Percentiles rank a stretch among this genome's conserved stretches.
These are phyloP conservation scores for Kernera saxatilis DNA, from an alignment of 345 rosid species.

Conservation along the genomic window DNA sequence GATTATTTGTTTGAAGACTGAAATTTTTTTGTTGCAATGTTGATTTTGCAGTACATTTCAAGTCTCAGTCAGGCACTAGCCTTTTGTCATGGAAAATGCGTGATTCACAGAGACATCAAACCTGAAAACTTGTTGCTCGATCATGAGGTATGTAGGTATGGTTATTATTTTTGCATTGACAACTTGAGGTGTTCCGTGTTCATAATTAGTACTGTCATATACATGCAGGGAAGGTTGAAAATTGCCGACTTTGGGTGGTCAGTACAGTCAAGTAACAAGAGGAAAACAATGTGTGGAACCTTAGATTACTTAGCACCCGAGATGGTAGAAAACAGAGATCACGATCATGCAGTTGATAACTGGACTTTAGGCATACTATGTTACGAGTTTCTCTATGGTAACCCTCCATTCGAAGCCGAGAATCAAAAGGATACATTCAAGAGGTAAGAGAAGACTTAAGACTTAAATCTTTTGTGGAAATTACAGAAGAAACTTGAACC, in stretches of 20 bases:
- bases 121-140: slow-evolving; percentile 96
- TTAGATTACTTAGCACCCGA: slow-evolving; percentile 95
- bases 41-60: slow-evolving; percentile 80
- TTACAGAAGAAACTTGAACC: background rate
- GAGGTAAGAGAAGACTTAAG: slow-evolving; percentile 39
- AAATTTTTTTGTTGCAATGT: no score
- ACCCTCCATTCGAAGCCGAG: slow-evolving; percentile 92
- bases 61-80: slow-evolving; percentile 85
- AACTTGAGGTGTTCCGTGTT: background rate
- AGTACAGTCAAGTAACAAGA: slow-evolving; percentile 87
- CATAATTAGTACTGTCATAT: background rate
- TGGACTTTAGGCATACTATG: slow-evolving; percentile 94
- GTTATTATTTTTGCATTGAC: background rate
- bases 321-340: slow-evolving; percentile 89
- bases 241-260: slow-evolving; percentile 99
- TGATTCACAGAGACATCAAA: slow-evolving; percentile 96
- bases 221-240: slow-evolving; percentile 70
- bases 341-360: slow-evolving; percentile 90
- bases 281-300: slow-evolving; percentile 96
- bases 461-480: background rate
- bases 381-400: slow-evolving; percentile 89
- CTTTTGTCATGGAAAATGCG: slow-evolving; percentile 85
- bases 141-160: slow-evolving; percentile 58
- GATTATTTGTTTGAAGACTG: background rate
- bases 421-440: slow-evolving; percentile 73